phyloP scores from a whole-genome alignment of 2,329 filamentous ascomycete genomes.

The Alternaria viburni region DNA sequence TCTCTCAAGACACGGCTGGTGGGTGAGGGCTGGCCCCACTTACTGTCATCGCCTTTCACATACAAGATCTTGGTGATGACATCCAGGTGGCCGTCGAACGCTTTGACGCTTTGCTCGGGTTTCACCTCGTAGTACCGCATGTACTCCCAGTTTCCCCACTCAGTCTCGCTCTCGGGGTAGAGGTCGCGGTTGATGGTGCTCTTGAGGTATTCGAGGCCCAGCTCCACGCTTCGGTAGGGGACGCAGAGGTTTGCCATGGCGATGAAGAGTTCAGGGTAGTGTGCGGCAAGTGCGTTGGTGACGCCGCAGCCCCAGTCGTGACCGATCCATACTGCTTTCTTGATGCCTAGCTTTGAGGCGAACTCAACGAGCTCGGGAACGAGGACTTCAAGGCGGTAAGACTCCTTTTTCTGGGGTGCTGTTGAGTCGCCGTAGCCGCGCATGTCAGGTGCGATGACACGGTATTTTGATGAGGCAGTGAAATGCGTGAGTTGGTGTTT shows the following conservation, averaged over 20 bases:
- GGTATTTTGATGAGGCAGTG: constrained; percentile 34
- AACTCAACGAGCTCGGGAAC: constrained; percentile 45
- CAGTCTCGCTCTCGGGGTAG: constrained; percentile 54
- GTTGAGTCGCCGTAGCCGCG: constrained; percentile 47
- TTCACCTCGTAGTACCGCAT: constrained; percentile 40
- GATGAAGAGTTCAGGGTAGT: constrained; percentile 42
- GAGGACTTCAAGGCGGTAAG: constrained; percentile 40
- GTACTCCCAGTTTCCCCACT: constrained; percentile 48
- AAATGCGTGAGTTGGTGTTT: constrained; percentile 45
- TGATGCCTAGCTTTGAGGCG: constrained; percentile 47
- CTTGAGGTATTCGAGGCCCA: constrained; percentile 48
- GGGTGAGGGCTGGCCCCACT: constrained; percentile 31
- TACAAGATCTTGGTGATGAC: constrained; percentile 34
- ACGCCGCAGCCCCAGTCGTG: constrained; percentile 54
- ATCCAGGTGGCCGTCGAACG: constrained; percentile 31
- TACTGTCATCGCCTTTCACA: constrained; percentile 25
- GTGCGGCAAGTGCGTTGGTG: constrained; percentile 37
- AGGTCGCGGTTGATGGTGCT: constrained; percentile 51
- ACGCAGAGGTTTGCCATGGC: constrained; percentile 42
- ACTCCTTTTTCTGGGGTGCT: constrained; percentile 31
- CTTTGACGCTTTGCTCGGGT: constrained; percentile 17
- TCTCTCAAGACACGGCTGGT: constrained; percentile 22
- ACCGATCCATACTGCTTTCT: constrained; percentile 56
- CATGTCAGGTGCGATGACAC: constrained; percentile 36
- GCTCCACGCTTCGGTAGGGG: constrained; percentile 52